Percentiles rank a stretch among this genome's conserved stretches.
These are phyloP conservation scores for Microdochium bolleyi DNA, from an alignment of 2,329 filamentous ascomycete species.

Conservation along the genomic window DNA sequence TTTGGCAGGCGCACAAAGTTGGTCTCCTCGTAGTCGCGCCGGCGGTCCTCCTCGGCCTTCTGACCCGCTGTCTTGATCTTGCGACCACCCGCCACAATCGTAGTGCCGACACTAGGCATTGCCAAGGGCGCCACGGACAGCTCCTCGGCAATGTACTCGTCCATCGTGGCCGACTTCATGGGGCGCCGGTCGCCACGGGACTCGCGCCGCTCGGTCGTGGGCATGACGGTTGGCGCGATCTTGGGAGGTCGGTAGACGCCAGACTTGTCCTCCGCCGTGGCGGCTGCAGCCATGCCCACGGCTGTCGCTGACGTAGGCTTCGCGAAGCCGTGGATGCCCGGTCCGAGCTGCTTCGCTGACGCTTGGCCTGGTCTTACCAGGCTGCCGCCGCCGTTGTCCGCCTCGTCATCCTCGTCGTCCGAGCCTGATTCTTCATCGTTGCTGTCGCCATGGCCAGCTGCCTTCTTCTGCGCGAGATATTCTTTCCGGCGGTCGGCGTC, in stretches of 20 bases:
- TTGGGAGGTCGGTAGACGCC: constrained; percentile 85
- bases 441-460: constrained; percentile 14
- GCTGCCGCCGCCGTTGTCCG: constrained; percentile 10
- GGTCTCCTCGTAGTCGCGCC: constrained; percentile 79
- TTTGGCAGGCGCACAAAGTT: constrained; percentile 86
- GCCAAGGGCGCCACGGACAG: constrained; percentile 74
- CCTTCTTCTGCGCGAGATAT: constrained; percentile 23
- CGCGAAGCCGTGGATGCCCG: constrained; percentile 28
- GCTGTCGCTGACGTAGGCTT: constrained; percentile 18
- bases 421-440: constrained; percentile 25
- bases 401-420: constrained; percentile 24
- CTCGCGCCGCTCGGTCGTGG: constrained; percentile 55
- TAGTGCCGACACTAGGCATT: constrained; percentile 86
- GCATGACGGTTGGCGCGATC: constrained; percentile 81
- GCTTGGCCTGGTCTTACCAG: neutral
- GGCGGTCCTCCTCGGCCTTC: constrained; percentile 69
- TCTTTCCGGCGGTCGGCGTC: constrained; percentile 48
- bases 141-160: constrained; percentile 85
- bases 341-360: constrained; percentile 23
- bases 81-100: constrained; percentile 72
- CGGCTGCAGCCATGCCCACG: constrained; percentile 19
- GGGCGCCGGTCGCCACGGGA: constrained; percentile 49
- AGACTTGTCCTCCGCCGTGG: constrained; percentile 34
- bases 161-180: constrained; percentile 74
- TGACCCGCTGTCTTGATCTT: constrained; percentile 71